Conservation (phyloP, 805 yeast species). For the Suhomyces vadensis region DNA sequence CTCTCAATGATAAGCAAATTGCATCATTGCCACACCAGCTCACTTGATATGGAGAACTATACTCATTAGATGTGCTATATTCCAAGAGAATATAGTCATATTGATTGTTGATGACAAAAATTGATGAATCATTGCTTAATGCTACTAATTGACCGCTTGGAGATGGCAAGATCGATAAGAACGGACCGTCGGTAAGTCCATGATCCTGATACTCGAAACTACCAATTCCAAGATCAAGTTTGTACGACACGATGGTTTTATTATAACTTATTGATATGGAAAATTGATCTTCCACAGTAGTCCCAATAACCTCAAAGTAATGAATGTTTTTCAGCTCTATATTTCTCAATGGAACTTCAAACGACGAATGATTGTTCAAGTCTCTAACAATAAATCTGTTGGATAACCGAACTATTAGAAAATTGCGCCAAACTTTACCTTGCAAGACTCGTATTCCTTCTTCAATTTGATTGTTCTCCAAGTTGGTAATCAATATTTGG, state of each 20-base stretch:
- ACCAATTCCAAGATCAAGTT: slow-evolving; percentile 22
- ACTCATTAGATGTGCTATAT: slow-evolving; percentile 43
- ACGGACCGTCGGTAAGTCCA: slow-evolving; percentile 51
- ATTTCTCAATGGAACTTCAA: slow-evolving; percentile 34
- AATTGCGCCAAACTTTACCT: slow-evolving; percentile 38
- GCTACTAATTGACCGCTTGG: slow-evolving; percentile 61
- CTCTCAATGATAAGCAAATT: slow-evolving; percentile 60
- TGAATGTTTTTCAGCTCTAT: slow-evolving; percentile 23
- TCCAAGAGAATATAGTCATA: slow-evolving; percentile 47
- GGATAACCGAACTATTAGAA: slow-evolving; percentile 44
- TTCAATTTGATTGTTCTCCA: slow-evolving; percentile 34
- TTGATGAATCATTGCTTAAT: slow-evolving; percentile 38
- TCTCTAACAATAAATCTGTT: slow-evolving; percentile 36
- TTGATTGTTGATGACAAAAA: slow-evolving; percentile 52
- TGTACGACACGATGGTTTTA: slow-evolving; percentile 27
- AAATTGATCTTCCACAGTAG: slow-evolving; percentile 11
- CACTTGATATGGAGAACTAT: slow-evolving; percentile 45
- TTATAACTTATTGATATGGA: slow-evolving; percentile 25
- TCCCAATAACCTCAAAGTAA: slow-evolving; percentile 17
- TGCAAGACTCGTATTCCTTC: slow-evolving; percentile 27
- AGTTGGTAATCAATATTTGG: slow-evolving; percentile 25
- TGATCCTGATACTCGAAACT: slow-evolving; percentile 36
- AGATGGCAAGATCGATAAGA: slow-evolving; percentile 43
- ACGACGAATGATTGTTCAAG: slow-evolving; percentile 42
- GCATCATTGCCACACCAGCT: slow-evolving; percentile 90